Evolutionary conservation across 495 filamentous ascomycete species (phyloP).

Genomic region (Podospora conica): DNA sequence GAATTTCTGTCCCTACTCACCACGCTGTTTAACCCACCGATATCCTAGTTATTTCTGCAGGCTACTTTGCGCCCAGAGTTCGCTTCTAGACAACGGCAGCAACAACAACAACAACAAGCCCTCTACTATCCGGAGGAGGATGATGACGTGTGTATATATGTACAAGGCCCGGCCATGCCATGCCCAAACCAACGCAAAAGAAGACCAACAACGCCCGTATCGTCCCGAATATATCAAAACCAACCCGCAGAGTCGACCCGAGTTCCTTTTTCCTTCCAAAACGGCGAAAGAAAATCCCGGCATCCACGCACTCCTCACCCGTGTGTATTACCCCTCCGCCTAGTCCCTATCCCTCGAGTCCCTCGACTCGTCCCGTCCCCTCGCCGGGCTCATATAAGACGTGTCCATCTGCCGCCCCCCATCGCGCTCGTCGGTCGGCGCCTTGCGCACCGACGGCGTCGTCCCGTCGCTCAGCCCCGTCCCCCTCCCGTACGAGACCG

Average conservation of each 20-base stretch:
- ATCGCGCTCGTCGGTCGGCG: slow-evolving; percentile 2
- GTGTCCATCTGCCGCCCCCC: slow-evolving; percentile 9
- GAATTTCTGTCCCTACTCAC: not conserved
- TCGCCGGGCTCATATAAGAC: not conserved
- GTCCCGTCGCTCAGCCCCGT: not conserved
- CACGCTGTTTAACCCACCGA: not conserved
- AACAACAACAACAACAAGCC: not conserved
- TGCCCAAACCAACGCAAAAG: not conserved
- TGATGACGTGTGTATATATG: not conserved
- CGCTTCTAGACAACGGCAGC: not conserved
- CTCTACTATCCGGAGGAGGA: not conserved
- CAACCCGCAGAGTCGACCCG: too few relatives aligned
- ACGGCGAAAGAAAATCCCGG: not conserved
- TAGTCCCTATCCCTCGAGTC: not conserved
- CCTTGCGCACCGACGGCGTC: slow-evolving; percentile 12
- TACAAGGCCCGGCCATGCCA: not conserved
- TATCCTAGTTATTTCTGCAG: not conserved
- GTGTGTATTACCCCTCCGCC: not conserved
- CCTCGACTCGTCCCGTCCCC: not conserved
- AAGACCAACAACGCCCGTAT: not conserved
- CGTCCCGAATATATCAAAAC: not conserved
- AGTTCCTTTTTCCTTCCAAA: not conserved
- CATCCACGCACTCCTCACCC: not conserved
- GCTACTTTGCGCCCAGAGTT: not conserved
- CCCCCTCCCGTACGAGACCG: slow-evolving; percentile 9